A percentile compares a stretch with the other conserved stretches of the same genome.
Evolutionary conservation across 495 filamentous ascomycete species (phyloP).

Genomic region (Aspergillus kassunensis): DNA sequence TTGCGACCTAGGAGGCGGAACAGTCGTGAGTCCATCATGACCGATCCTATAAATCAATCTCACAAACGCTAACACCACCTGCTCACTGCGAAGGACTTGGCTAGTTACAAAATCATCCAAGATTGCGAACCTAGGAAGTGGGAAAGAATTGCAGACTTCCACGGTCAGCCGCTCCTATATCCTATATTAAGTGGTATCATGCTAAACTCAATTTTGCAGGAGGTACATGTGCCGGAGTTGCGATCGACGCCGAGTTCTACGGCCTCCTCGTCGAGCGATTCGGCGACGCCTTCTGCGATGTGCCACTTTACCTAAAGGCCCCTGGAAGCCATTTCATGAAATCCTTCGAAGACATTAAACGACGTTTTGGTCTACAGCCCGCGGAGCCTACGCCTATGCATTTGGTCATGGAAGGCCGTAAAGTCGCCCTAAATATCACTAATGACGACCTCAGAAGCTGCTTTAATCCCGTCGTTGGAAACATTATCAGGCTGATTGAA

Average conservation of each 20-base stretch:
- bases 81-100: too few relatives aligned
- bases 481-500: too few relatives aligned
- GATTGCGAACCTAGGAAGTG: too few relatives aligned
- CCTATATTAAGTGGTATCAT: too few relatives aligned
- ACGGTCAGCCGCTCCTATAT: too few relatives aligned
- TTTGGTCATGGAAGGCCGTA: neutral
- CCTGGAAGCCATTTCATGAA: neutral
- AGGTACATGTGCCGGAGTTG: neutral
- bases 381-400: neutral
- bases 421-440: neutral
- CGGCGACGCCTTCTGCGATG: neutral
- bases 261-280: neutral
- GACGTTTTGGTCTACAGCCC: neutral
- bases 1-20: too few relatives aligned
- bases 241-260: neutral
- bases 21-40: too few relatives aligned
- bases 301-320: neutral
- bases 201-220: too few relatives aligned
- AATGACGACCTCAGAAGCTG: neutral
- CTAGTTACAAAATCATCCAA: too few relatives aligned
- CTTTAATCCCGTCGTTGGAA: neutral
- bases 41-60: too few relatives aligned
- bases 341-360: neutral
- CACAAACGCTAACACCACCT: too few relatives aligned
- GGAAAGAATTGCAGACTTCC: too few relatives aligned